These are phyloP conservation scores for Calonectria leucothoes DNA, from an alignment of 2,329 filamentous ascomycete species.

Conservation along the genomic window DNA sequence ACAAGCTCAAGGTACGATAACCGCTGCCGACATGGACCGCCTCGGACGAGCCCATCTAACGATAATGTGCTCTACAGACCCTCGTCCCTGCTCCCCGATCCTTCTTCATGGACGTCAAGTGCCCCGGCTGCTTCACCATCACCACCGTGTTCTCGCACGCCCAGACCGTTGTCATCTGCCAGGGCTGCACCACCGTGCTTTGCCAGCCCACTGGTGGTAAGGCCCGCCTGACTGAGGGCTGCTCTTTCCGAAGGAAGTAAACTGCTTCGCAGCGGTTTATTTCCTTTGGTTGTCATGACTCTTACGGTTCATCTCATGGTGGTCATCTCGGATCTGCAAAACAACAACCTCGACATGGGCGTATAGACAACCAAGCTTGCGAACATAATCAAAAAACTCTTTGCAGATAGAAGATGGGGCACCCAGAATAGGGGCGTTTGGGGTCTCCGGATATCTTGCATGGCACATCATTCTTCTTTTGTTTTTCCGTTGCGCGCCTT, in stretches of 20 bases:
- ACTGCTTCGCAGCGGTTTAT: slow-evolving; percentile 62
- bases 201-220: slow-evolving; percentile 99
- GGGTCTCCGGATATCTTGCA: slow-evolving; percentile 86
- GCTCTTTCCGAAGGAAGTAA: slow-evolving; percentile 99
- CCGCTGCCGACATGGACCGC: slow-evolving; percentile 13
- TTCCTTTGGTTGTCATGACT: slow-evolving; percentile 62
- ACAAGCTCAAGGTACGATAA: slow-evolving; percentile 97
- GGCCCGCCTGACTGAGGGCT: slow-evolving; percentile 98
- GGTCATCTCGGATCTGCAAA: slow-evolving; percentile 71
- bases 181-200: slow-evolving; percentile 98
- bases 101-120: slow-evolving; percentile 99
- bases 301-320: slow-evolving; percentile 62
- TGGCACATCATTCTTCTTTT: slow-evolving; percentile 63
- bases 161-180: slow-evolving; percentile 99
- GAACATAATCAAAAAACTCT: slow-evolving; percentile 55
- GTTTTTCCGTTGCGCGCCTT: slow-evolving; percentile 60
- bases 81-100: slow-evolving; percentile 97
- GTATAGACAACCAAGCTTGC: slow-evolving; percentile 61
- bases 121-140: slow-evolving; percentile 99
- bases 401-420: slow-evolving; percentile 81
- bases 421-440: slow-evolving; percentile 77
- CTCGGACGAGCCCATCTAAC: slow-evolving; percentile 38
- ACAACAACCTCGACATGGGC: slow-evolving; percentile 60
- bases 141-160: slow-evolving; percentile 99
- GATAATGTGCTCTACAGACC: slow-evolving; percentile 64